Base-by-base conservation (phyloP, 768 basidiomycete genomes). In the Russula earlei region DNA sequence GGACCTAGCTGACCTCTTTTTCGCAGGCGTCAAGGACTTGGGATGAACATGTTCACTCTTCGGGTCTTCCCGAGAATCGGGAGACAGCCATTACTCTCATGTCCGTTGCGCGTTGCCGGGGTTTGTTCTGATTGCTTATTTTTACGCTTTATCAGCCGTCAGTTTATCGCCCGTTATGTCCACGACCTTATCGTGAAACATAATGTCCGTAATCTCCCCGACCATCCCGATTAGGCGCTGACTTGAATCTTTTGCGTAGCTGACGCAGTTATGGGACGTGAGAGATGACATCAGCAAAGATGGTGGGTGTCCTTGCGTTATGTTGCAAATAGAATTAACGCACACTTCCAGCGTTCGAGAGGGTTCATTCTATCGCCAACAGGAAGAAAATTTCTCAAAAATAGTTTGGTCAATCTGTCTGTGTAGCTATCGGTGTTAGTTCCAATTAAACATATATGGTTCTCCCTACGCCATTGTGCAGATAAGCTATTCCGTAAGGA, bases 131-230 rank as follows among this genome's bases (percentile, higher is more conserved):
- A 43, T 38, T 49, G 52, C 52, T 58, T 27, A 58, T 57, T 42
- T 46, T 17, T 38, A 38, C 47, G 41, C 42, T 10, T n/a, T 49
- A 49, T 58, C 52, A 58, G 57, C 46, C 57, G 57, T 22, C 57
- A 58, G 14, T 58, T 58, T 27, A 58, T 58, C 29, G 46, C 52
- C 40, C 51, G 57, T 27, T 58, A 58, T 43, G 57, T 58, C 52
- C 57, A 58, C 25, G 57, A 58, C 52, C 57, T 54, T 41, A 58
- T 58, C 41, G 57, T 58, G 41, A 58, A 54, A 19, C 57, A 58
- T 41, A 54, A 58, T 25, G 57, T 58, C 34, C n/a, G 57, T 58
- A 29, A 54, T 49, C 34, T 49, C 22, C 24, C 51, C 15, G 52
- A 43, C 7, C 24, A 20, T 5, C 27, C 41, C 22, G 22, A 48